Conservation (phyloP, 768 basidiomycete genomes). For the Neoboletus magnificus region DNA sequence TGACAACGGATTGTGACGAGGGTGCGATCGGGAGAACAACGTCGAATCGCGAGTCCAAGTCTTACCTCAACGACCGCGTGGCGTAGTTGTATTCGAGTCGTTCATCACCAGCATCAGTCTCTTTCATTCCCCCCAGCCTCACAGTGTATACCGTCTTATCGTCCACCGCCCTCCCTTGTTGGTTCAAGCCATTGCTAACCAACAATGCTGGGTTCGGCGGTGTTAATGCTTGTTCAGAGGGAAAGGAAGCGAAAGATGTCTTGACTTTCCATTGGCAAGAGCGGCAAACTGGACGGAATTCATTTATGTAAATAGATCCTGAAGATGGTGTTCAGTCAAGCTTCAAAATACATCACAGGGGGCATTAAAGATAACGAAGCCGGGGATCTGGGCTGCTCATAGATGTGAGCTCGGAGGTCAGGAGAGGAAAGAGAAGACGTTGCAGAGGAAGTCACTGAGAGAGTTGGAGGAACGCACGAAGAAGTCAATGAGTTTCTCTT, state of each 20-base stretch:
- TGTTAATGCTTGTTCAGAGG: not conserved
- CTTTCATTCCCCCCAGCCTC: too few species aligned
- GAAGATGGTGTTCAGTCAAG: not conserved
- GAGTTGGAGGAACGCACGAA: not conserved
- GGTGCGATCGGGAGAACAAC: not conserved
- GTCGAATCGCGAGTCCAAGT: not conserved
- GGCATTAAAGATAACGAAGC: not conserved
- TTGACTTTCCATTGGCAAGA: not conserved
- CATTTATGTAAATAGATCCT: too few species aligned
- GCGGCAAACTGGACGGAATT: not conserved
- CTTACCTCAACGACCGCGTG: not conserved
- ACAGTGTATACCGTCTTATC: not conserved
- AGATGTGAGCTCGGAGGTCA: too few species aligned
- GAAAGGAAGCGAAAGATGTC: too few species aligned
- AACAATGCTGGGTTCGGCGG: not conserved
- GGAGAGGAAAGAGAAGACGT: not conserved
- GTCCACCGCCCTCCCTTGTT: not conserved
- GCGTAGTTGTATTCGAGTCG: not conserved
- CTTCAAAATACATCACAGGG: not conserved
- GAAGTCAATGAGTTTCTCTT: not conserved
- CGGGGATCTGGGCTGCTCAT: not conserved
- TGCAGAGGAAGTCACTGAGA: not conserved
- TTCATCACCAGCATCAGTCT: too few species aligned
- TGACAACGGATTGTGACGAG: not conserved
- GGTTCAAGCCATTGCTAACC: not conserved